Base-by-base conservation (phyloP, 2,329 filamentous ascomycete species). In the Alternaria alternata region DNA sequence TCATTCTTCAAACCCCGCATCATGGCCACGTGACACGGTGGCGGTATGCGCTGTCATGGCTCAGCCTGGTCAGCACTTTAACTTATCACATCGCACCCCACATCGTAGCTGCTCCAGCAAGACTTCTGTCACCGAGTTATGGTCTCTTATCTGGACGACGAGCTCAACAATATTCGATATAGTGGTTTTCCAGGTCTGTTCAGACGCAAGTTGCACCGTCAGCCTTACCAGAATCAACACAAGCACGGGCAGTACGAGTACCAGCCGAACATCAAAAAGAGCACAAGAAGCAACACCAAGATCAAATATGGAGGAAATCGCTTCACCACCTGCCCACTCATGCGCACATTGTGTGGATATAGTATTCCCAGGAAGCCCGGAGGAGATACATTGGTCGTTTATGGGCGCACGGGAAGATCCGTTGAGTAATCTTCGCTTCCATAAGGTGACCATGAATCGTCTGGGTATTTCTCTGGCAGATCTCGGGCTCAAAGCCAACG, bases 371-470 rank as follows among this genome's bases (percentile, higher is more conserved):
- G 32, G 32, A 36, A 36, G 11, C 2, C 14, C 5, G 14, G 32
- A 36, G 7, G 7, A 5, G 32, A 36, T 3, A 8, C 7, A 16
- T 14, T 14, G 0, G 0, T n/a, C n/a, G n/a, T n/a, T n/a, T 5
- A 34, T 34, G 0, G 12, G 32, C 14, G 1, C 32, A 7, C 32
- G 5, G 1, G 32, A 16, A 36, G 12, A 16, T 34, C 32, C 5
- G 1, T 36, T 36, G 1, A 0, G 1, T 7, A 0, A 12, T 1
- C 11, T 6, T 3, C 0, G 1, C 32, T 36, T 36, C 3, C 0
- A 0, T 16, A 2, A 14, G 2, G 0, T 7, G 5, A 3, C 7
- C 6, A 0, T 0, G 0, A 3, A 16, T 16, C 1, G 12, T 14
- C 7, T 36, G 12, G 5, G 1, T 7, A 1, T 36, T 2, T 36